Percentiles rank a stretch among this genome's conserved stretches.
Evolutionary conservation across 2,329 filamentous ascomycete species (phyloP).

Genomic region (Tolypocladium nubicola): DNA sequence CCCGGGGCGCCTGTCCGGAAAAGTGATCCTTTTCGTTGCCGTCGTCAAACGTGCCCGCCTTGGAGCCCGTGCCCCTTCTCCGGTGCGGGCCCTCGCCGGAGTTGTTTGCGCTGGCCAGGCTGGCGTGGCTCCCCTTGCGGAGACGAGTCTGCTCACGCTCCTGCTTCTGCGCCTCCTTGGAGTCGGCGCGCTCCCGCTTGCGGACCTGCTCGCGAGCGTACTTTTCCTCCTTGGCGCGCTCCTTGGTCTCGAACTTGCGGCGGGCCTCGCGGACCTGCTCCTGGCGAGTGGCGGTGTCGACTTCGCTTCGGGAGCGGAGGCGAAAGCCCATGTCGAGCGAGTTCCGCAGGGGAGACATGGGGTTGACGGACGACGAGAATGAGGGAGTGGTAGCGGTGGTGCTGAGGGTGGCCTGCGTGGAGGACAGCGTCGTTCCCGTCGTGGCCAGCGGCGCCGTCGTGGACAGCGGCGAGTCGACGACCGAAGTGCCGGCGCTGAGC

Average conservation of each 20-base stretch:
- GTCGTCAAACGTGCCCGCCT: conserved; percentile 6
- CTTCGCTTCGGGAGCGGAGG: conserved; percentile 48
- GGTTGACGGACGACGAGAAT: conserved; percentile 20
- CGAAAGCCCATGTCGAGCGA: conserved; percentile 51
- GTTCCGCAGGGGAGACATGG: conserved; percentile 41
- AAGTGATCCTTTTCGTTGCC: conserved; percentile 21
- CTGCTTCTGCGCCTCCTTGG: conserved; percentile 41
- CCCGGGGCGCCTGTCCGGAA: conserved; percentile 13
- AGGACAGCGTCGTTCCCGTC: conserved; percentile 15
- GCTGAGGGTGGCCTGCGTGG: conserved; percentile 7
- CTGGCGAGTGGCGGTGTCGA: conserved; percentile 41
- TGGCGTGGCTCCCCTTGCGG: conserved; percentile 26
- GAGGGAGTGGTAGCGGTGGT: conserved; percentile 2
- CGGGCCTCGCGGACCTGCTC: conserved; percentile 51
- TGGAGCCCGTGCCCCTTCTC: conserved; percentile 16
- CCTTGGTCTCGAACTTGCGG: conserved; percentile 52
- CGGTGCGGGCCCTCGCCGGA: conserved; percentile 17
- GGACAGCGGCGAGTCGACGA: conserved; percentile 24
- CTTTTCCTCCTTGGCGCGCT: conserved; percentile 51
- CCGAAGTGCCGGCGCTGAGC: conserved; percentile 17
- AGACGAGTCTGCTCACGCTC: conserved; percentile 34
- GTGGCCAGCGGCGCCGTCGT: conserved; percentile 14
- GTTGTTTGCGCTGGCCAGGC: conserved; percentile 20
- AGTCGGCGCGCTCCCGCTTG: conserved; percentile 47
- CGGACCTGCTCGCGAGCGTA: conserved; percentile 47